phyloP scores from a whole-genome alignment of 441 rosid species.

The Viola pubescens region DNA sequence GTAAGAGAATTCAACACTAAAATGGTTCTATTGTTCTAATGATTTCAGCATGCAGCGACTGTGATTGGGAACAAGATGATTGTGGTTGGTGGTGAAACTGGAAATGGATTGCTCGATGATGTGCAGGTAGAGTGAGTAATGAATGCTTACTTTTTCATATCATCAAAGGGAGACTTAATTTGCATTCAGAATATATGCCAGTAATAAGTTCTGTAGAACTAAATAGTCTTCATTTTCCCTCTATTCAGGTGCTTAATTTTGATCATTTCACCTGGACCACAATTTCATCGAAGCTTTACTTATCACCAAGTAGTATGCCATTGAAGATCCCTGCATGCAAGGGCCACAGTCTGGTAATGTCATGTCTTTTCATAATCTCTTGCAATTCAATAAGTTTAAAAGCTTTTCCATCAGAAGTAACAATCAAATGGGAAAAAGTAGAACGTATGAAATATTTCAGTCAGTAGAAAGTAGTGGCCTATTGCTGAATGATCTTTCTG shows the following conservation, averaged over 20 bases:
- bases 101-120: constrained; percentile 79
- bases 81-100: constrained; percentile 93
- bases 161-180: too few species aligned
- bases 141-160: neutral
- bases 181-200: neutral
- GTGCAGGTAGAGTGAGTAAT: constrained; percentile 55
- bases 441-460: neutral
- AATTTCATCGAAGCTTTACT: constrained; percentile 80
- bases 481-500: constrained; percentile 9
- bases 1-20: constrained; percentile 3
- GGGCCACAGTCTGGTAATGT: constrained; percentile 86
- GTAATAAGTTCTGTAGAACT: neutral
- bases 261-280: constrained; percentile 72
- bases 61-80: constrained; percentile 92
- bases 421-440: neutral
- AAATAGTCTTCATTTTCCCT: constrained; percentile 9
- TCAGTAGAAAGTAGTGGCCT: neutral
- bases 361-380: constrained; percentile 3
- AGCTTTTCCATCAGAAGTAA: neutral
- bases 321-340: constrained; percentile 93
- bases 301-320: constrained; percentile 91
- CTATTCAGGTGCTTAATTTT: constrained; percentile 70
- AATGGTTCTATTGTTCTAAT: constrained; percentile 17
- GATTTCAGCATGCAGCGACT: constrained; percentile 71
- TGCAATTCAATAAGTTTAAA: neutral